Conservation (phyloP, 1,284 basidiomycete genomes). For the Heliocybe sulcata region DNA sequence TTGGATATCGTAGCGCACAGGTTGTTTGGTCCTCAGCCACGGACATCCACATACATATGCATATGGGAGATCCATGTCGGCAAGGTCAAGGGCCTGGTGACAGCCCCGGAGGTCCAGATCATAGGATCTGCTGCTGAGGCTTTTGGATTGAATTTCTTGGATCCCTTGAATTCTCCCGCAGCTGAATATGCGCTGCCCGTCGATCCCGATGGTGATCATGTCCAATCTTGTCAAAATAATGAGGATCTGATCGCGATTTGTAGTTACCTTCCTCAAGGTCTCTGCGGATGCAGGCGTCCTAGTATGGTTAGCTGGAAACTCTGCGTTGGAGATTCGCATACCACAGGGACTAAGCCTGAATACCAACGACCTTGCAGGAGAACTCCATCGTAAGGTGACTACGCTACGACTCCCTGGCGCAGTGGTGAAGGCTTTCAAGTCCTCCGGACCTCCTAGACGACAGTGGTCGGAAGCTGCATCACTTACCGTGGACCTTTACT, state of each 20-base stretch:
- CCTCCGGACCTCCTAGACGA: constrained; percentile 27
- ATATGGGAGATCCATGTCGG: constrained; percentile 82
- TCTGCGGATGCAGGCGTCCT: constrained; percentile 44
- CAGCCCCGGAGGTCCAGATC: constrained; percentile 46
- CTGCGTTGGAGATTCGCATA: constrained; percentile 50
- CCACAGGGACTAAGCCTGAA: constrained; percentile 58
- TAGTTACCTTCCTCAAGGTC: constrained; percentile 73
- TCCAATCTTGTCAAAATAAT: background rate
- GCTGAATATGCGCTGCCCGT: constrained; percentile 52
- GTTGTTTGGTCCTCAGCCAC: constrained; percentile 81
- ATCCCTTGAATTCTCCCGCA: constrained; percentile 77
- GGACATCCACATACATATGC: constrained; percentile 82
- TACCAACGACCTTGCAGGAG: constrained; percentile 68
- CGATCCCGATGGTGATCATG: constrained; percentile 64
- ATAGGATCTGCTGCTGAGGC: constrained; percentile 48
- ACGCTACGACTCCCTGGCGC: constrained; percentile 47
- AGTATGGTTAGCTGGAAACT: constrained; percentile 43
- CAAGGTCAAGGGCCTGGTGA: constrained; percentile 48
- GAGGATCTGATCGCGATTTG: background rate
- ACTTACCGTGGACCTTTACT: constrained; percentile 42
- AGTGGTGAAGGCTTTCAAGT: constrained; percentile 37
- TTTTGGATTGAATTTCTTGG: constrained; percentile 66
- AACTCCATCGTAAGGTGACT: constrained; percentile 52
- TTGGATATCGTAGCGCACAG: constrained; percentile 78
- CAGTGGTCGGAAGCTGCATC: constrained; percentile 69